Base-by-base conservation (phyloP, 1,284 basidiomycete species). In the Marasmius sp. region DNA sequence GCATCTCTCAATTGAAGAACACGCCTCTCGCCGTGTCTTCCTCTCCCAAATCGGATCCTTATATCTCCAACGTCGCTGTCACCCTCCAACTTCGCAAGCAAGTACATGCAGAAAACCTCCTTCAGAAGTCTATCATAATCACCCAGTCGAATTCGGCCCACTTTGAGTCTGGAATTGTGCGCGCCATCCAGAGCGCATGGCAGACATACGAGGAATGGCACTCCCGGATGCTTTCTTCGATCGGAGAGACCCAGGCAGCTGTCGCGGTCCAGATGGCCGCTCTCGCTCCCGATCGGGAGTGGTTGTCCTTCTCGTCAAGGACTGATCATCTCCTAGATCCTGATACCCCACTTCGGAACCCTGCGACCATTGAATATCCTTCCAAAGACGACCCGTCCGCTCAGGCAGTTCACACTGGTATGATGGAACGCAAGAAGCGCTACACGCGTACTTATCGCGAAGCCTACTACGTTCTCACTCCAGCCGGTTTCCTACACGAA, bases 101-200 rank as follows among this genome's bases (percentile, higher is more conserved):
- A 76, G 95, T 98, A 53, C 90, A 96, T 77, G 97, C 97, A 78
- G 97, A 99, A 79, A 99, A 99, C 72, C 89, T 96, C 0, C 86
- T 99, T 18, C 97, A 99, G 77, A 99, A 99, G 76, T 94, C 91
- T n/a, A 93, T 98, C 72, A 91, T 99, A 72, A 97, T 99, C 75
- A 98, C 98, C 88, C 97, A 99, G 75, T 92, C 98, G 71, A 98
- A 98, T 77, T 94, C 92, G 53, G 97, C 96, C 22, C 92, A 97
- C 75, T 99, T 99, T 69, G 97, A 98, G 77, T 93, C 95, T 71
- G 97, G 96, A 64, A 93, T 99, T 69, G 95, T 99, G 45, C 92
- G 94, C 67, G 90, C 94, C 37, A 88, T 99, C 67, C 95, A 99
- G 77, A 95, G 93, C 41, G 95, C 97, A 0, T 99, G 97, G 97